A percentile compares a stretch with the other conserved stretches of the same genome.
These are phyloP conservation scores for Coelastrella sp. DNA, from an alignment of 139 green algal genomes.

Conservation along the genomic window DNA sequence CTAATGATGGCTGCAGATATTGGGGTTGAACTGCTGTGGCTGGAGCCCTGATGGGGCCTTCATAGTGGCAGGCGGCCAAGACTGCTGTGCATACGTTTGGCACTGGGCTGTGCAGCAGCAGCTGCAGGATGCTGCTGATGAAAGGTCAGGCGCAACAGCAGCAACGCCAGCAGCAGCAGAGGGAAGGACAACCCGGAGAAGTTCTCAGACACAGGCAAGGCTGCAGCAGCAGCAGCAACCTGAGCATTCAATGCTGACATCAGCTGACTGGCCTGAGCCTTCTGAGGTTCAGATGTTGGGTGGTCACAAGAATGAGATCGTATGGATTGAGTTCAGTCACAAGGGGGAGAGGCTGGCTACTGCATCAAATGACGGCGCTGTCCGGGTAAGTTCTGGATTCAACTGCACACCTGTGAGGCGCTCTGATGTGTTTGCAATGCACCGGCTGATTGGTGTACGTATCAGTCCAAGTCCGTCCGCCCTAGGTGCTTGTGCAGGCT, in stretches of 20 bases:
- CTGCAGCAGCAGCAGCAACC: constrained; percentile 7
- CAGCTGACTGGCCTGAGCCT: constrained; percentile 18
- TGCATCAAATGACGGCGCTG: constrained; percentile 77
- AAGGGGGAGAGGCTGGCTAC: constrained; percentile 70
- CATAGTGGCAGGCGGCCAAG: constrained; percentile 73
- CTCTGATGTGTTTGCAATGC: too few relatives aligned
- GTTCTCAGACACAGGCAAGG: background rate
- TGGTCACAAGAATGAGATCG: constrained; percentile 78
- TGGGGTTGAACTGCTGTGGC: constrained; percentile 63
- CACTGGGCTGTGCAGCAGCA: constrained; percentile 59
- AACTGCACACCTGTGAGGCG: background rate
- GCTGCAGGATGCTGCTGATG: background rate
- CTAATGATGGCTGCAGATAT: too few relatives aligned
- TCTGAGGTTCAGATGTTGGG: constrained; percentile 20
- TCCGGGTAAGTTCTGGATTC: constrained; percentile 58
- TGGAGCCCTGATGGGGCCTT: constrained; percentile 74
- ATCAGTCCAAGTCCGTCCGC: too few relatives aligned
- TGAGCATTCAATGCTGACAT: background rate
- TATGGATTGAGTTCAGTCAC: constrained; percentile 76
- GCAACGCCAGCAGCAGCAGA: constrained; percentile 17
- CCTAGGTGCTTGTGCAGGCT: too few relatives aligned
- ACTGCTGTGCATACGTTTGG: constrained; percentile 80
- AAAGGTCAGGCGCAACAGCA: constrained; percentile 11
- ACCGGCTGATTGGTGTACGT: too few relatives aligned
- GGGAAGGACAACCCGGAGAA: background rate